Conservation (phyloP, 163 green algal genomes). For the Chlamydomonas reinhardtii region DNA sequence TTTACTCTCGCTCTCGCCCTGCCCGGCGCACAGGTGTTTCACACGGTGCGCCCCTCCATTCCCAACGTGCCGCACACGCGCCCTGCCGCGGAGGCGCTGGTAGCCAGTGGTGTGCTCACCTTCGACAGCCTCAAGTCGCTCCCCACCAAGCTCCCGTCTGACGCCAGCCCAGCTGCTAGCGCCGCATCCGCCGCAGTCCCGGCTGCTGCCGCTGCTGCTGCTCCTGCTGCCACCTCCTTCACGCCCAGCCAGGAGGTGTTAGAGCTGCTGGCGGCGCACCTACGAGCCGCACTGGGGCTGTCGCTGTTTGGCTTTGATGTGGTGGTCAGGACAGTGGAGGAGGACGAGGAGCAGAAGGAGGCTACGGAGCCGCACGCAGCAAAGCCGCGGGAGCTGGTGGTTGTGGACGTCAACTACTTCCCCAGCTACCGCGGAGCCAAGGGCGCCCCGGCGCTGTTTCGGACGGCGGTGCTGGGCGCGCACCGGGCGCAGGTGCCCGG, state of each 20-base stretch:
- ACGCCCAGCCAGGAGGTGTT: slow-evolving; percentile 53
- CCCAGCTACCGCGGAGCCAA: slow-evolving; percentile 62
- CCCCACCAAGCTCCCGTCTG: slow-evolving; percentile 52
- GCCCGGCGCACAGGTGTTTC: slow-evolving; percentile 56
- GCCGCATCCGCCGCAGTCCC: neutral
- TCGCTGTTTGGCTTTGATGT: slow-evolving; percentile 91
- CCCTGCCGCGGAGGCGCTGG: neutral
- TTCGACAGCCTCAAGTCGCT: slow-evolving; percentile 70
- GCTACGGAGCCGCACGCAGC: neutral
- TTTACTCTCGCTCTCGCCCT: too few species aligned
- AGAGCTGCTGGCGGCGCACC: slow-evolving; percentile 56
- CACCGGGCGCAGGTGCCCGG: neutral
- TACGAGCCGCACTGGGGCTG: slow-evolving; percentile 72
- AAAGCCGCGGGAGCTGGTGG: slow-evolving; percentile 31
- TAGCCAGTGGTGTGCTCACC: slow-evolving; percentile 41
- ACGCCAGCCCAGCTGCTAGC: neutral
- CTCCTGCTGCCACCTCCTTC: neutral
- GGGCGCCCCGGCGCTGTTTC: slow-evolving; percentile 3
- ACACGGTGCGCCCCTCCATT: slow-evolving; percentile 60
- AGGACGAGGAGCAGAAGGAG: neutral
- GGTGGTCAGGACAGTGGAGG: slow-evolving; percentile 43
- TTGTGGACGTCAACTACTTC: slow-evolving; percentile 72
- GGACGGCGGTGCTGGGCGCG: slow-evolving; percentile 8
- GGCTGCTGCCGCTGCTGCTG: neutral
- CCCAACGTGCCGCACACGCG: slow-evolving; percentile 49